phyloP scores from a whole-genome alignment of 352 stramenopile species.

The Globisporangium carolinianum region DNA sequence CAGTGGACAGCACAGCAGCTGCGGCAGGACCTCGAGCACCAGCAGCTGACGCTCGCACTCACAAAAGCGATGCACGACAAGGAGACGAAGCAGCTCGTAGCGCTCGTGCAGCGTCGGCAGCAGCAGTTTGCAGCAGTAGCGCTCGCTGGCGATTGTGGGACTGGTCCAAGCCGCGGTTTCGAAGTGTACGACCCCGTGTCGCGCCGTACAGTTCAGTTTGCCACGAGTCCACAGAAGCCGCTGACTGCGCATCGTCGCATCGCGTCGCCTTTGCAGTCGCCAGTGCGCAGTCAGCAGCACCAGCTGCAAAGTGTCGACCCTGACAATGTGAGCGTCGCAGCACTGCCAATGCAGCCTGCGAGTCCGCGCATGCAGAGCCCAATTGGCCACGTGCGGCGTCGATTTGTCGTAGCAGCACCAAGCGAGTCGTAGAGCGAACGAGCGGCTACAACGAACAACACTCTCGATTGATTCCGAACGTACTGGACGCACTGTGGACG shows the following conservation, averaged over 20 bases:
- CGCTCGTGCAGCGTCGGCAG: constrained; percentile 31
- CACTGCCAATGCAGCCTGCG: not conserved
- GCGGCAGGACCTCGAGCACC: constrained; percentile 22
- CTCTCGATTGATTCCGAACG: no score
- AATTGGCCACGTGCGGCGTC: constrained; percentile 2
- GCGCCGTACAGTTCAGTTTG: constrained; percentile 18
- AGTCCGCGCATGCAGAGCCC: constrained; percentile 1
- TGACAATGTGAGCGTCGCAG: not conserved
- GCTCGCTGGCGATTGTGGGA: no score
- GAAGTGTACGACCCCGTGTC: constrained; percentile 42
- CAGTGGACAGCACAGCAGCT: constrained; percentile 29
- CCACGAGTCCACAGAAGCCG: constrained; percentile 12
- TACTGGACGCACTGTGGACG: no score
- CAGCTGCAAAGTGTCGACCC: not conserved
- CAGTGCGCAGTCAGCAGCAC: not conserved
- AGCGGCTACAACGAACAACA: no score
- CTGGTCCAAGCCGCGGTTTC: constrained; percentile 1
- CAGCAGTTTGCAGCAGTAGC: constrained; percentile 17
- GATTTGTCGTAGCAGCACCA: no score
- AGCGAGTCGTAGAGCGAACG: no score
- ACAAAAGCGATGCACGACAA: constrained; percentile 66
- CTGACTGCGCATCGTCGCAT: constrained; percentile 7
- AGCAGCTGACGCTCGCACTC: constrained; percentile 33
- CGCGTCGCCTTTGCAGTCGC: not conserved
- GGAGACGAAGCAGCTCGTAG: constrained; percentile 53